Evolutionary conservation across 768 basidiomycete species (phyloP).

Genomic region (Termitomyces sp.): DNA sequence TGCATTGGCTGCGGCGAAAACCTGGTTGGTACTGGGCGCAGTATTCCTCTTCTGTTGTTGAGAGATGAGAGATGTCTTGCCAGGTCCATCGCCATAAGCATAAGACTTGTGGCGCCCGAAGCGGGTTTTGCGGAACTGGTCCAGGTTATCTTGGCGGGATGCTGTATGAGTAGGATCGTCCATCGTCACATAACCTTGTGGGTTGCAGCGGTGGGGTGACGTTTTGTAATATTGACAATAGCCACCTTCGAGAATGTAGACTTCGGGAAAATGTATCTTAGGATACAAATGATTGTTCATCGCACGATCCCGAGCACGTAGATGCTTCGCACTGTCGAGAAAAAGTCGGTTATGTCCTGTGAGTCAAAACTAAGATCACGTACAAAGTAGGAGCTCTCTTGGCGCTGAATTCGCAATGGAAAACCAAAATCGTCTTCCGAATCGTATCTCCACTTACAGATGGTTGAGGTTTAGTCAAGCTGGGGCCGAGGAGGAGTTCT

Average conservation of each 20-base stretch:
- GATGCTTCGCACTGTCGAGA: slow-evolving; percentile 74
- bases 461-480: slow-evolving; percentile 51
- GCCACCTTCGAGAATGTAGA: slow-evolving; percentile 95
- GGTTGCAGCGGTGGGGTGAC: slow-evolving; percentile 68
- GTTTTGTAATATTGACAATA: slow-evolving; percentile 84
- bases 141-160: slow-evolving; percentile 80
- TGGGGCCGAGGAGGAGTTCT: slow-evolving; percentile 65
- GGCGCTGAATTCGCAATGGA: slow-evolving; percentile 97
- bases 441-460: slow-evolving; percentile 69
- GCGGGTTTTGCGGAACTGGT: slow-evolving; percentile 85
- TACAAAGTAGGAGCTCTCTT: slow-evolving; percentile 97
- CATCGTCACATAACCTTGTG: slow-evolving; percentile 85
- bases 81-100: slow-evolving; percentile 76
- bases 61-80: slow-evolving; percentile 30
- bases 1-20: slow-evolving; percentile 68
- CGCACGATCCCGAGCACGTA: slow-evolving; percentile 85
- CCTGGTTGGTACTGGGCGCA: slow-evolving; percentile 45
- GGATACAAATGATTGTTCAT: slow-evolving; percentile 89
- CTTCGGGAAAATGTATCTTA: slow-evolving; percentile 90
- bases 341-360: neutral
- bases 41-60: slow-evolving; percentile 61
- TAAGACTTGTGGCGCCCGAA: slow-evolving; percentile 91
- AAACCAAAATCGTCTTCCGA: slow-evolving; percentile 83
- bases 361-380: slow-evolving; percentile 22
- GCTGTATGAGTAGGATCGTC: slow-evolving; percentile 83